Conservation (phyloP, 768 basidiomycete species). For the Suillus subalutaceus region DNA sequence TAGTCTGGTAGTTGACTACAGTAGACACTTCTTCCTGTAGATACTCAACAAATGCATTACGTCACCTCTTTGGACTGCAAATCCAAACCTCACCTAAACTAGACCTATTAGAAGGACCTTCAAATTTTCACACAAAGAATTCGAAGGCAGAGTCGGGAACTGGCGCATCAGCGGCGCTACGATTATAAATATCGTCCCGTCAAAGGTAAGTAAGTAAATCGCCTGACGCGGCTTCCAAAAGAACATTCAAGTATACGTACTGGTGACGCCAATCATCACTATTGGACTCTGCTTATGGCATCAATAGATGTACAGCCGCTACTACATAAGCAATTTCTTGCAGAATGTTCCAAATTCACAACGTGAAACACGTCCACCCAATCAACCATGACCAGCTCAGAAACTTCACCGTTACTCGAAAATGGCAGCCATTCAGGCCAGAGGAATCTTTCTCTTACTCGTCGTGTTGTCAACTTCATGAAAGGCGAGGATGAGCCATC, state of each 20-base stretch:
- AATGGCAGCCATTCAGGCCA: conserved; percentile 32
- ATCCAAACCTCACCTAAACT: no score
- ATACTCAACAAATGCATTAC: no score
- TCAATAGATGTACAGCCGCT: neutral
- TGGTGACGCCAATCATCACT: no score
- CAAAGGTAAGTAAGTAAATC: no score
- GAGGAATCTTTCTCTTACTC: conserved; percentile 26
- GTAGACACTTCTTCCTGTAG: no score
- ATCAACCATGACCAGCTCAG: conserved; percentile 35
- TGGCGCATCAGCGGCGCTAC: no score
- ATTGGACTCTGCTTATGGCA: neutral
- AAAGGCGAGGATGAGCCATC: conserved; percentile 67
- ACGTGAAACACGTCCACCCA: neutral
- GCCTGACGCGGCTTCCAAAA: neutral
- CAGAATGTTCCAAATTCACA: neutral
- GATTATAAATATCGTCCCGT: no score
- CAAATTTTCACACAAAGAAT: no score
- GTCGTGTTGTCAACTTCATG: conserved; percentile 36
- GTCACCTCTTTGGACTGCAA: no score
- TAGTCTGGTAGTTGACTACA: no score
- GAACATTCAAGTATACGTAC: neutral
- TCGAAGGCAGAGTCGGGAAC: no score
- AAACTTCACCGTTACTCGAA: conserved; percentile 52
- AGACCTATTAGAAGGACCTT: no score
- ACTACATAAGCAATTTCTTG: neutral